phyloP scores from a whole-genome alignment of 371 early-diverging fungal genomes.

The Mortierella sp. region DNA sequence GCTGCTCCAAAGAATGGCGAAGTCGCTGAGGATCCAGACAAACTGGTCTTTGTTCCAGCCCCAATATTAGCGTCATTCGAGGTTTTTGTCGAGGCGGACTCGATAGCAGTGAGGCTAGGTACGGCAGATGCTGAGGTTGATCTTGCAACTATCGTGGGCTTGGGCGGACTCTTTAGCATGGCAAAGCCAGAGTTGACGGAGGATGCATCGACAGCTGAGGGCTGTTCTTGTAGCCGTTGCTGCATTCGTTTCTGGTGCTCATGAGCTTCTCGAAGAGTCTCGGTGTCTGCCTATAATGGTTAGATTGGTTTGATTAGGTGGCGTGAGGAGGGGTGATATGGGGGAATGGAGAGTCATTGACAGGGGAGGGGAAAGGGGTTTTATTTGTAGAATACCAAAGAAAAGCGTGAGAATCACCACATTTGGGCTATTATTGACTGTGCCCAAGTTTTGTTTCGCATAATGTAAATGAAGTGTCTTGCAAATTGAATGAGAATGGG shows the following conservation, averaged over 20 bases:
- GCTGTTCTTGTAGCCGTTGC: slow-evolving; percentile 30
- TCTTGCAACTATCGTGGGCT: slow-evolving; percentile 20
- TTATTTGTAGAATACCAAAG: not conserved
- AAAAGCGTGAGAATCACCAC: slow-evolving; percentile 7
- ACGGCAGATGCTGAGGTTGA: slow-evolving; percentile 45
- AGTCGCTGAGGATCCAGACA: slow-evolving; percentile 25
- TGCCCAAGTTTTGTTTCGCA: not conserved
- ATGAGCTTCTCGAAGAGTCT: slow-evolving; percentile 47
- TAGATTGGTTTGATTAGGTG: not conserved
- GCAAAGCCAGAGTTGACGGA: not conserved
- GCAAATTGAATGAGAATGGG: not conserved
- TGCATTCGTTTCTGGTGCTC: slow-evolving; percentile 39
- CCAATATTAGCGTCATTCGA: not conserved
- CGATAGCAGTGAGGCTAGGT: not conserved
- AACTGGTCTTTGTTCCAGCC: not conserved
- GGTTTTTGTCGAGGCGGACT: not conserved
- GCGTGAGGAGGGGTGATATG: slow-evolving; percentile 9
- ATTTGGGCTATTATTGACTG: not conserved
- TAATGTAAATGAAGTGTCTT: slow-evolving; percentile 6
- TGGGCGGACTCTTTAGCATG: slow-evolving; percentile 2
- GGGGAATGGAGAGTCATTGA: not conserved
- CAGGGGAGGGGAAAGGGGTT: not conserved
- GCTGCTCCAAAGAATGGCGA: slow-evolving; percentile 20
- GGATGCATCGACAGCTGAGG: not conserved
- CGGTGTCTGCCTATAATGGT: slow-evolving; percentile 39